These are phyloP conservation scores for Yarrowia bubula DNA, from an alignment of 805 yeast genomes.

Conservation along the genomic window DNA sequence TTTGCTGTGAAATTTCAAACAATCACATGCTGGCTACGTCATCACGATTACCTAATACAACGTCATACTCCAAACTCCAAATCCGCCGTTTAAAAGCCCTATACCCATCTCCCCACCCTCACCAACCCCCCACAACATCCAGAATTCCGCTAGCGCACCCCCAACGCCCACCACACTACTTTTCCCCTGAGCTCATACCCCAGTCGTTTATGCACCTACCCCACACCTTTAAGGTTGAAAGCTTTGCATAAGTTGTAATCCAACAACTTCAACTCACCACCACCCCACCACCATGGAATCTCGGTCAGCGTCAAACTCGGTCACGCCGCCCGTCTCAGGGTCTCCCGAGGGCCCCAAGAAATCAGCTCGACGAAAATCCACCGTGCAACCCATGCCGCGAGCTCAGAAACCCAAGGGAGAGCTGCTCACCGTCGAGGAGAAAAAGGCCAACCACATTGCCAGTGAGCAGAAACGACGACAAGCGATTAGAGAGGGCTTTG, in stretches of 20 bases:
- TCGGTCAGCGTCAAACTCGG: conserved; percentile 8
- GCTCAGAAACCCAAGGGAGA: conserved; percentile 30
- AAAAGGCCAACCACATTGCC: conserved; percentile 69
- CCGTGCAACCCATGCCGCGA: conserved; percentile 26
- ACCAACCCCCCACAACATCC: too few species aligned
- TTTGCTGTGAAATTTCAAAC: too few species aligned
- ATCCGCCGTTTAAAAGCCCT: too few species aligned
- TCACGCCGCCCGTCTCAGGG: neutral
- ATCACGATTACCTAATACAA: too few species aligned
- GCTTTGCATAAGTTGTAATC: neutral
- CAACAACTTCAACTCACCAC: neutral
- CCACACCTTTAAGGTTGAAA: neutral
- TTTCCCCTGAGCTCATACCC: neutral
- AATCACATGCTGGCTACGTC: too few species aligned
- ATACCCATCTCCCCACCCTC: neutral
- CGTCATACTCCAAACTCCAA: too few species aligned
- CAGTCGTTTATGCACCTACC: neutral
- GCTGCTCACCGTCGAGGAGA: conserved; percentile 38
- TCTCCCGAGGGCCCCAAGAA: conserved; percentile 18
- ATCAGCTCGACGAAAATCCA: neutral
- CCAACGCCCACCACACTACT: neutral
- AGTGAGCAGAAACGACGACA: conserved; percentile 86
- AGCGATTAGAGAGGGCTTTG: conserved; percentile 80
- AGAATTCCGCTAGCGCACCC: neutral
- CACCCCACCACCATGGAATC: neutral